Base-by-base conservation (phyloP, 371 early-diverging fungal species). In the Mucor lusitanicus region DNA sequence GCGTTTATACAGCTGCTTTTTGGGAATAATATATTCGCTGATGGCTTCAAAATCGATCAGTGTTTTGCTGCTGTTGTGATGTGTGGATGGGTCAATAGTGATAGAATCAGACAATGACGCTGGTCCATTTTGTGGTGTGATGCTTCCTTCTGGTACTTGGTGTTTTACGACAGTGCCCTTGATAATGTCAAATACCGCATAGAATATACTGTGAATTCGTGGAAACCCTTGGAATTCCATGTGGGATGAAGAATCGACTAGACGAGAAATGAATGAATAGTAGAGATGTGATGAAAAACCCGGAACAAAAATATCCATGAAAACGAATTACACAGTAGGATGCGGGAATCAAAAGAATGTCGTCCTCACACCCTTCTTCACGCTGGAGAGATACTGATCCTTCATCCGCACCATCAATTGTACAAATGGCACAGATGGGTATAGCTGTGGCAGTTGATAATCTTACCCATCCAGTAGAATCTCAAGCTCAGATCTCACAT, bases 11-110 rank as follows among this genome's bases (percentile, higher is more conserved):
- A 96, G 84, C 33, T 86, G 86, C 8, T 89, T 85, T 69, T 95
- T 94, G 1, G 96, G 95, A 59, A 96, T 95, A 60, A 95, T 86
- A 65, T 90, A 94, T 64, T 94, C 94, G n/a, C 90, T 88, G 55
- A 94, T 90, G n/a, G 90, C 82, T 65, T 94, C 93, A 71, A 96
- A 94, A 75, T 93, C 91, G 35, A 95, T 85, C 13, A 88, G 76
- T 2, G 85, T 83, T 44, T 84, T 82, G 17, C 60, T 53, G 39
- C 56, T 39, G 2, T 61, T 33, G 8, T 33, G 33, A 44, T 33
- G 27, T 30, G 17, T 33, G 1, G 33, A 6, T 33, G 59, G 58
- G 59, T 67, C 61, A 25, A 32, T 28, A 19, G 25, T 54, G 17
- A 60, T 3, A 17, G 39, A 44, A 58, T 59, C 13, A 63, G 40